Percentiles rank a stretch among this genome's conserved stretches.
phyloP scores from a whole-genome alignment of 75 land plant genomes.

The Pinus tabuliformis region DNA sequence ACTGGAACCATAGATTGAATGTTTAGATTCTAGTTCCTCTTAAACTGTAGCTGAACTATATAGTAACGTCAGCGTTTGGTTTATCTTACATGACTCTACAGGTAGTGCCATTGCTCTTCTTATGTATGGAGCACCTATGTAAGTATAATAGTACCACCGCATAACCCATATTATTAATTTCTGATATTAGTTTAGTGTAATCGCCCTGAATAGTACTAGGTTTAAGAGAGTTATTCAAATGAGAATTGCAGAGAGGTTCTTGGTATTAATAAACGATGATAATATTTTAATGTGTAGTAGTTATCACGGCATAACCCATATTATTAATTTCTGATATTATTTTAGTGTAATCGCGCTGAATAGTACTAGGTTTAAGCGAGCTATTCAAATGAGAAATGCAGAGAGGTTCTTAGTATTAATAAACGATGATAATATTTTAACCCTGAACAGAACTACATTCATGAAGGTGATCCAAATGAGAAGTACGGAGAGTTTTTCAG shows the following conservation, averaged over 20 bases:
- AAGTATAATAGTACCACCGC: not conserved
- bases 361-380: constrained; percentile 11
- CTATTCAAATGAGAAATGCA: constrained; percentile 49
- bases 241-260: no score
- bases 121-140: constrained; percentile 53
- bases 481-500: constrained; percentile 63
- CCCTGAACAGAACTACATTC: constrained; percentile 32
- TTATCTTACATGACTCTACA: constrained; percentile 11
- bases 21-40: not conserved
- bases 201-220: no score
- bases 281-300: not conserved
- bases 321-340: no score
- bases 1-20: not conserved
- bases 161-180: no score
- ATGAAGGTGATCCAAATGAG: constrained; percentile 57
- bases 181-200: no score
- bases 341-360: no score
- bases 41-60: no score
- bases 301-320: no score
- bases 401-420: constrained; percentile 14
- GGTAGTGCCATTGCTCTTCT: constrained; percentile 51
- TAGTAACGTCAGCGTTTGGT: no score
- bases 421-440: no score
- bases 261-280: no score
- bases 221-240: no score